phyloP scores from a whole-genome alignment of 1,139 yeast genomes.

The Hemisphaericaspora xylanilytica region DNA sequence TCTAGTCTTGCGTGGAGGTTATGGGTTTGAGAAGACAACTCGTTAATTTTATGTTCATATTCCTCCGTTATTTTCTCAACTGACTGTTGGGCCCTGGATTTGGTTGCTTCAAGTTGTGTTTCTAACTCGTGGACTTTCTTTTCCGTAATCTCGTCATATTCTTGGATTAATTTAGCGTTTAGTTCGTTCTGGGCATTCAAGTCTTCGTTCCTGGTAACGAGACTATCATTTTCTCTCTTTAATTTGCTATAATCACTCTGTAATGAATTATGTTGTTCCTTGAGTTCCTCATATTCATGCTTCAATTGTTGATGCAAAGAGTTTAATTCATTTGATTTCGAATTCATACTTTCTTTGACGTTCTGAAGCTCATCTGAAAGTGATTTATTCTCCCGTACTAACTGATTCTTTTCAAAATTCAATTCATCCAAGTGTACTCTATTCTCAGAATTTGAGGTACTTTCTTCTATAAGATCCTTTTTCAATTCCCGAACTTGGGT shows the following conservation, averaged over 20 bases:
- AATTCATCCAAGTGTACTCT: constrained; percentile 13
- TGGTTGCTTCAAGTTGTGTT: constrained; percentile 19
- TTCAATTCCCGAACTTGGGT: constrained; percentile 4
- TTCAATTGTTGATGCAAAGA: constrained; percentile 11
- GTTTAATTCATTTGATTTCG: constrained; percentile 1
- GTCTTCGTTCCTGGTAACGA: constrained; percentile 6
- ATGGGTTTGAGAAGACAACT: constrained; percentile 17
- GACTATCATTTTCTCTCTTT: constrained; percentile 10
- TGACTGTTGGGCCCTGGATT: constrained; percentile 14
- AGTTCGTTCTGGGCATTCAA: constrained; percentile 25
- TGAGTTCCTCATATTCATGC: constrained; percentile 5
- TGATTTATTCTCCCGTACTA: constrained; percentile 14
- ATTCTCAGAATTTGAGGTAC: constrained; percentile 20
- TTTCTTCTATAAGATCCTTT: constrained; percentile 15
- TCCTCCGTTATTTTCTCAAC: constrained; percentile 16
- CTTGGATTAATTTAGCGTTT: constrained; percentile 18
- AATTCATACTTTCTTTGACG: neutral
- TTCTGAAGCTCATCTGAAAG: constrained; percentile 5
- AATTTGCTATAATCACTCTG: constrained; percentile 3
- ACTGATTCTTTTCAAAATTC: constrained; percentile 15
- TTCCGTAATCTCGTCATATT: constrained; percentile 13
- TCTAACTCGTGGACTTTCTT: constrained; percentile 20
- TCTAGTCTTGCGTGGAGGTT: constrained; percentile 21
- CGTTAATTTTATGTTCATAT: constrained; percentile 11
- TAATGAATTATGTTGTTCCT: constrained; percentile 1